These are phyloP conservation scores for Fagus crenata DNA, from an alignment of 306 rosid species.

Conservation along the genomic window DNA sequence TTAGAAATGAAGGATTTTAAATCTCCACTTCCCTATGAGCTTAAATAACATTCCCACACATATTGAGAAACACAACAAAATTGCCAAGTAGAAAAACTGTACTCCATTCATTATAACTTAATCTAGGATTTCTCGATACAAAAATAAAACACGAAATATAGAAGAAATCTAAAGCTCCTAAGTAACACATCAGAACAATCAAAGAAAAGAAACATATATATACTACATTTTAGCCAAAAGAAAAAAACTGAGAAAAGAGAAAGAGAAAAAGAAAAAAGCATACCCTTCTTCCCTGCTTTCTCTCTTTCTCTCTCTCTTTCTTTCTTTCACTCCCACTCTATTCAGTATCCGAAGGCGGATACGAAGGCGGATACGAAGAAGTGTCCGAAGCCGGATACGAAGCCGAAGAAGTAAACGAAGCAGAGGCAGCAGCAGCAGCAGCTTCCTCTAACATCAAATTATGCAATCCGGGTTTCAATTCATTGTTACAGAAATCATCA, in stretches of 20 bases:
- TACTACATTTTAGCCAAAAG: neutral
- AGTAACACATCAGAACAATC: neutral
- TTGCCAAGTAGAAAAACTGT: neutral
- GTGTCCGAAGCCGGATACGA: conserved; percentile 32
- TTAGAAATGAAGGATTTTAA: neutral
- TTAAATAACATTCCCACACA: neutral
- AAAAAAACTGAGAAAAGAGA: neutral
- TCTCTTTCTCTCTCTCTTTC: neutral
- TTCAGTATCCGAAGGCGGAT: too few species aligned
- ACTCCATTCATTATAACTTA: neutral
- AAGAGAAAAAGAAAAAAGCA: neutral
- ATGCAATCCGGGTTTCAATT: conserved; percentile 54
- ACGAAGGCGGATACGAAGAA: neutral
- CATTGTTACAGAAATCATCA: conserved; percentile 42
- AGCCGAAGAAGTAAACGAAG: conserved; percentile 28
- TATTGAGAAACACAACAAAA: neutral
- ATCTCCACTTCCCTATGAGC: neutral
- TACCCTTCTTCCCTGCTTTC: conserved; percentile 13
- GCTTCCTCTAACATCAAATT: conserved; percentile 41
- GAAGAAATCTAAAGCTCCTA: neutral
- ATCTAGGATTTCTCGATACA: neutral
- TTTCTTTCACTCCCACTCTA: neutral
- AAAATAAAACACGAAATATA: neutral
- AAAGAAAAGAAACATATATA: neutral
- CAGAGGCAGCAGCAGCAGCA: conserved; percentile 25